phyloP scores from a whole-genome alignment of 73 alveolate genomes.

The Urostyla sp. region DNA sequence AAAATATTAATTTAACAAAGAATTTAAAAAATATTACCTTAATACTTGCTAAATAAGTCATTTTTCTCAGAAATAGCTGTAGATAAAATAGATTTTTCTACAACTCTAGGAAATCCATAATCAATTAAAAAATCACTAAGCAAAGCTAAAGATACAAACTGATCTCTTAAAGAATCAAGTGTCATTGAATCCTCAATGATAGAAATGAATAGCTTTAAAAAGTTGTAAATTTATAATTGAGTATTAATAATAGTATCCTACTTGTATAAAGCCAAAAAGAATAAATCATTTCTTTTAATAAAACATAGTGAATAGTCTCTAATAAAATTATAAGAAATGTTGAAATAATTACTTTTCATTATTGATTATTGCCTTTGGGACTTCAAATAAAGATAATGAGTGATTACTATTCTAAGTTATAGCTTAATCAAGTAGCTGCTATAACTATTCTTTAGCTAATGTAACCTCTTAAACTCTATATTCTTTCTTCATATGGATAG shows the following conservation, averaged over 20 bases:
- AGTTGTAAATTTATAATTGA: not conserved
- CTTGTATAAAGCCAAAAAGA: conserved; percentile 2
- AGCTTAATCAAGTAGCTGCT: not conserved
- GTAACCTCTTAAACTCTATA: not conserved
- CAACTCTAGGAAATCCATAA: conserved; percentile 3
- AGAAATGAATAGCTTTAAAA: conserved; percentile 1
- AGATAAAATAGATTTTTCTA: conserved; percentile 19
- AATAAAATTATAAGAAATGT: too few relatives aligned
- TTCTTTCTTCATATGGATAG: conserved; percentile 8
- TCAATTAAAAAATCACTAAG: conserved; percentile 23
- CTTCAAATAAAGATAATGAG: not conserved
- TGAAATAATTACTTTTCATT: not conserved
- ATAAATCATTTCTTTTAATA: conserved; percentile 25
- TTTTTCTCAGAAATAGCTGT: not conserved
- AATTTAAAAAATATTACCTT: too few relatives aligned
- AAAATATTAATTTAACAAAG: conserved; percentile 6
- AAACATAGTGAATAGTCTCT: not conserved
- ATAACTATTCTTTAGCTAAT: conserved; percentile 9
- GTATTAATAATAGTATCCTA: not conserved
- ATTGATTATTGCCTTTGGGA: not conserved
- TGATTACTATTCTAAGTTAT: not conserved
- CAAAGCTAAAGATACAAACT: not conserved
- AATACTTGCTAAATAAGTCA: too few relatives aligned
- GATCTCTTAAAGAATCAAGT: conserved; percentile 21
- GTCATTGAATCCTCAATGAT: conserved; percentile 8